Evolutionary conservation across 2,329 filamentous ascomycete genomes (phyloP), one percentile per base, ranked within the genome.

Genomic region (Penicillium sp.): DNA sequence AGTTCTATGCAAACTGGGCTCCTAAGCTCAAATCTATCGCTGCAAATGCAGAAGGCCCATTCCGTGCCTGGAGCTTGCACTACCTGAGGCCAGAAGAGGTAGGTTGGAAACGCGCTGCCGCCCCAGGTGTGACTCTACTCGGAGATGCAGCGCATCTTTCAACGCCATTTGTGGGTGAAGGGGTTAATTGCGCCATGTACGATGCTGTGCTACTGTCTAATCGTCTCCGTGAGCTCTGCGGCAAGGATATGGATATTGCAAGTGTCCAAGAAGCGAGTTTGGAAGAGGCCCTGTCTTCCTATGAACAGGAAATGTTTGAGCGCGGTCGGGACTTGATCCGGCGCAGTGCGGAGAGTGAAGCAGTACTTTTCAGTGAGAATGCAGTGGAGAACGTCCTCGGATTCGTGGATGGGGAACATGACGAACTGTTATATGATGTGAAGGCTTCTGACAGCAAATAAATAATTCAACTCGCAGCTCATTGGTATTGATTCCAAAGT

Each of bases 111-210:
- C 53, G 53, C 23, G 16, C 27, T 23, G 29, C 14, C 10, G 53
- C 47, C 39, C 51, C 46, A n/a, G 55, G 55, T n/a, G 50, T 58
- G n/a, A 54, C 55, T 13, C 39, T 58, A 25, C 35, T 58, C 13
- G 85, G 85, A 5, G 63, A 65, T 29, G 54, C 59, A 19, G 59
- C 59, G 43, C 59, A 59, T 29, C 53, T 66, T n/a, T 61, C 59
- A 52, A 61, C 58, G 2, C 63, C 63, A 13, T 66, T 61, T 52
- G 63, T 57, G 5, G 64, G 63, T 3, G 57, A 64, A n/a, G 64
- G 64, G 2, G 63, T 65, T 21, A 65, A 67, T 29, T 50, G 47
- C 16, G 53, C 53, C 37, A 55, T 55, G 53, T 45, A 50, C 7
- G 53, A 55, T 47, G 46, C 53, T 50, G 31, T 55, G 3, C 7